Base-by-base conservation (phyloP, 257 asterid species). In the Ajuga chamaepitys region DNA sequence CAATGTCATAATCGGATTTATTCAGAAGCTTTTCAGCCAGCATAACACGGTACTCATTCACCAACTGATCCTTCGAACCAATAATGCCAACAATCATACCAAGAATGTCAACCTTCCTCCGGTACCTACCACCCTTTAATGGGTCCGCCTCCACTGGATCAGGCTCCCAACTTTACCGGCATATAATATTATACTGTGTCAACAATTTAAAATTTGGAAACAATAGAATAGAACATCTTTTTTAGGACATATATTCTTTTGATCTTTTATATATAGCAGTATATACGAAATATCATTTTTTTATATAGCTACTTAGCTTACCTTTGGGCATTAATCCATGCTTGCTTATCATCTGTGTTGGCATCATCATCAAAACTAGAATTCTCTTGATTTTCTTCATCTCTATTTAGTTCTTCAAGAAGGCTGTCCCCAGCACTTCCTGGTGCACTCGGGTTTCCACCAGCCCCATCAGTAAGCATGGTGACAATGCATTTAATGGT, bases 1-100 rank as follows among this genome's bases (percentile, higher is more conserved):
- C 99, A 74, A 89, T 93, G 48, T 89, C 99, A 82, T 87, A 93
- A 80, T 93, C 95, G 24, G 80, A 83, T 80, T 93, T 93, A 77
- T 93, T 89, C 72, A 93, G 86, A 75, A 93, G 97, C 80, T 89
- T 93, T 76, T 93, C 99, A 45, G 99, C 99, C 74, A 93, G 84
- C 99, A 89, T 93, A 66, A 93, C 95, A 76, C 97, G 96, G 75
- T 93, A 93, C 78, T 93, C 99, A 54, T 81, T 89, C 62, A 93
- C 95, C 80, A 93, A 84, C 85, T 93, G 99, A 83, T 93, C 99
- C 81, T 93, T 89, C 5, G 99, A 93, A 71, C 99, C 99, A 75
- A 93, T 87, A 71, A 93, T 87, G 74, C 96, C 90, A 67, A 93
- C 95, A 64, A 89, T 79, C 97, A 89, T 89, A 37, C 95, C 97